Percentiles rank a stretch among this genome's conserved stretches.
These are phyloP conservation scores for Xylaria multiplex DNA, from an alignment of 2,329 filamentous ascomycete species.

Conservation along the genomic window DNA sequence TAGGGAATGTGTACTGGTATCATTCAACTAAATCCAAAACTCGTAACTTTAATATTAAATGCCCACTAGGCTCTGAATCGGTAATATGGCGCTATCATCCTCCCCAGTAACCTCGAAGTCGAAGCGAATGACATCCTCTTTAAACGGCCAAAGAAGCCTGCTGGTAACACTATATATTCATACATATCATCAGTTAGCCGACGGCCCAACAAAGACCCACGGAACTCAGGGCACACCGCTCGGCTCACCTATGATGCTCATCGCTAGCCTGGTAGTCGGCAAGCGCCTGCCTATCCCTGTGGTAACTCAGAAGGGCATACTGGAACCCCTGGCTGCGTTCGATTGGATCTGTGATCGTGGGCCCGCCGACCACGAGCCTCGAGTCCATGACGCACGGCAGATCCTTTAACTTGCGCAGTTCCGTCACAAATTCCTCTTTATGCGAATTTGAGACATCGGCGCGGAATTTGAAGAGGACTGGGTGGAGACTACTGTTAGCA, in stretches of 20 bases:
- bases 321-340: conserved; percentile 64
- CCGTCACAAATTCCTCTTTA: conserved; percentile 56
- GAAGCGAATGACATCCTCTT: conserved; percentile 63
- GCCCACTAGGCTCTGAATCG: background rate
- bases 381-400: conserved; percentile 60
- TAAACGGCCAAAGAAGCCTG: conserved; percentile 62
- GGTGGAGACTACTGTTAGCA: background rate
- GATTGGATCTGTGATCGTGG: conserved; percentile 62
- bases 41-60: background rate
- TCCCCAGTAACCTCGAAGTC: conserved; percentile 57
- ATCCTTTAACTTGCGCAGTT: conserved; percentile 60
- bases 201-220: no score
- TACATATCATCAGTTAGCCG: background rate
- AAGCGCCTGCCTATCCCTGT: conserved; percentile 57
- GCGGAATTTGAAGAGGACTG: conserved; percentile 34
- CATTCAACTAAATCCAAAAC: background rate
- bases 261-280: conserved; percentile 62
- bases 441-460: conserved; percentile 43
- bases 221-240: no score
- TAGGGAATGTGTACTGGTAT: no score
- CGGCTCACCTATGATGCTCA: conserved; percentile 59
- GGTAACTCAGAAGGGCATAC: conserved; percentile 62
- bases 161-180: conserved; percentile 57
- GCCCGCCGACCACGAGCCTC: conserved; percentile 62
- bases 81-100: conserved; percentile 14